Percentiles rank a stretch among this genome's conserved stretches.
Evolutionary conservation across 2,329 filamentous ascomycete genomes (phyloP).

Genomic region (Sphaerulina musiva): DNA sequence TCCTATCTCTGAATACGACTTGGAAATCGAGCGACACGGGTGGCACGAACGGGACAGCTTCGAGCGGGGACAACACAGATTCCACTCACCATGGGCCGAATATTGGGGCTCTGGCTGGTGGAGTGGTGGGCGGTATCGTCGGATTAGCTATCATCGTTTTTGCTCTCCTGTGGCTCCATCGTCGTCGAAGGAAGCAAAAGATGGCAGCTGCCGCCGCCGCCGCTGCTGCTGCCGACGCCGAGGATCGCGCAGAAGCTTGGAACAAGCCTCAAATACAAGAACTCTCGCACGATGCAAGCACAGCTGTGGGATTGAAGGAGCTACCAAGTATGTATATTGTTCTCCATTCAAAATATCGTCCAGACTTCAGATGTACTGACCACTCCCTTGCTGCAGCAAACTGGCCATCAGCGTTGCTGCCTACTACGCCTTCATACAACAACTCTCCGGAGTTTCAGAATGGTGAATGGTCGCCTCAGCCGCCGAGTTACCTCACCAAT

Average conservation of each 20-base stretch:
- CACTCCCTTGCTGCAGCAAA: background rate
- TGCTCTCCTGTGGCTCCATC: constrained; percentile 6
- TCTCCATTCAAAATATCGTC: too few relatives aligned
- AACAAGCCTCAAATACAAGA: constrained; percentile 3
- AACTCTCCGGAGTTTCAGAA: constrained; percentile 10
- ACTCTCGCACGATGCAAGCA: constrained; percentile 5
- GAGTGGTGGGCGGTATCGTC: constrained; percentile 15
- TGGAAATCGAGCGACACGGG: constrained; percentile 2
- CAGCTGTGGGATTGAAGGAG: constrained; percentile 7
- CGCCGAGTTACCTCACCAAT: constrained; percentile 12
- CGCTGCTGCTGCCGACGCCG: background rate
- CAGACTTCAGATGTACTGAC: background rate
- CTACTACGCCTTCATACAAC: constrained; percentile 9
- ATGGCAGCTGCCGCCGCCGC: background rate
- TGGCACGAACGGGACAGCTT: background rate
- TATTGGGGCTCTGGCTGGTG: constrained; percentile 17
- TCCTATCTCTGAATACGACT: constrained; percentile 10
- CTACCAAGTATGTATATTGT: constrained; percentile 2
- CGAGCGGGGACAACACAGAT: background rate
- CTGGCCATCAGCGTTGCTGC: background rate
- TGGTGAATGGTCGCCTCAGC: constrained; percentile 10
- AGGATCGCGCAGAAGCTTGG: background rate
- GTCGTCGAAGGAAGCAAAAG: constrained; percentile 4
- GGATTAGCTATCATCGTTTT: constrained; percentile 6
- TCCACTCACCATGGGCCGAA: constrained; percentile 1